A percentile compares a stretch with the other conserved stretches of the same genome.
phyloP scores from a whole-genome alignment of 2,329 filamentous ascomycete genomes.

The Nemania serpens region DNA sequence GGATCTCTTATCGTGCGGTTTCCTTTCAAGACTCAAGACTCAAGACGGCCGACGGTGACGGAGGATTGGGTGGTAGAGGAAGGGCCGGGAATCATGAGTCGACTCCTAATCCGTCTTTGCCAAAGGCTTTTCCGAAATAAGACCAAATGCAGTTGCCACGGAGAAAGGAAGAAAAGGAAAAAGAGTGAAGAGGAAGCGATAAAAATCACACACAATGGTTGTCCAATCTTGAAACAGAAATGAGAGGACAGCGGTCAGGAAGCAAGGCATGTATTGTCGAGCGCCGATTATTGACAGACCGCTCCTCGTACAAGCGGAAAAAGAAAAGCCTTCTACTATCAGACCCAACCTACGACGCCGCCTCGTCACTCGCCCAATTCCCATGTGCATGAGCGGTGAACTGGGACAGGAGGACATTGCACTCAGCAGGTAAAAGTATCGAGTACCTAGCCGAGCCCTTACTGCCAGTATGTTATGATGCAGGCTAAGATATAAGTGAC shows the following conservation, averaged over 20 bases:
- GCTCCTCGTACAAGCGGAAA: not conserved
- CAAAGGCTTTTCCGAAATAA: too few relatives aligned
- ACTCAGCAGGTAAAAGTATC: too few relatives aligned
- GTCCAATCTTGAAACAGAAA: too few relatives aligned
- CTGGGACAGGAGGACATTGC: too few relatives aligned
- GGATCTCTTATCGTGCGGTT: not conserved
- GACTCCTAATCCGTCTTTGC: not conserved
- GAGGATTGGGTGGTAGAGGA: not conserved
- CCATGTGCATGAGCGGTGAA: constrained; percentile 14
- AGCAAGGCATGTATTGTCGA: constrained; percentile 23
- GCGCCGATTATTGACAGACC: not conserved
- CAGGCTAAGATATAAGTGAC: constrained; percentile 11
- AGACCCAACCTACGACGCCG: not conserved
- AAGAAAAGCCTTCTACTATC: constrained; percentile 8
- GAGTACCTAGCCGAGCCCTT: too few relatives aligned
- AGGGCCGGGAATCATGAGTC: constrained; percentile 5
- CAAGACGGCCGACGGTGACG: too few relatives aligned
- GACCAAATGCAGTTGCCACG: too few relatives aligned
- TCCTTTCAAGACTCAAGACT: not conserved
- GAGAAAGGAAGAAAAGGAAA: too few relatives aligned
- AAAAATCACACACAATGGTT: too few relatives aligned
- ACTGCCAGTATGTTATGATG: not conserved
- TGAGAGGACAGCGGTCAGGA: not conserved
- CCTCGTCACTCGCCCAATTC: constrained; percentile 17
- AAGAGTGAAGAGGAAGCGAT: too few relatives aligned